These are phyloP conservation scores for Malus orientalis DNA, from an alignment of 306 rosid species.

Conservation along the genomic window DNA sequence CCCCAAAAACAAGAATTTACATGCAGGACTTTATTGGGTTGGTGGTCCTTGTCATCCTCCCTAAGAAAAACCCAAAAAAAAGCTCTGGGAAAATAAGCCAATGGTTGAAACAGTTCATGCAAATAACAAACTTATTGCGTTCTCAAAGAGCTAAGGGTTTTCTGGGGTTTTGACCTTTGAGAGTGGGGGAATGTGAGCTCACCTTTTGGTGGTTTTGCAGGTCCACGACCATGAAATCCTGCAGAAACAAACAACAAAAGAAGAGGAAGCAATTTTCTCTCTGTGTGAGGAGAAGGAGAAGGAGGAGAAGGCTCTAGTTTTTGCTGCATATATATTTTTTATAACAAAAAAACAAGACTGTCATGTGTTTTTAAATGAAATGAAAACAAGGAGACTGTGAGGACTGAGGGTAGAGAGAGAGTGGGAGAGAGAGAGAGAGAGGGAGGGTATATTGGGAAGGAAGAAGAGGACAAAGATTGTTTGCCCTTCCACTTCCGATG, in stretches of 20 bases:
- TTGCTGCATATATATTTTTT: conserved; percentile 12
- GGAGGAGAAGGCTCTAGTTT: conserved; percentile 13
- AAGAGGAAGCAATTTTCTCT: conserved; percentile 37
- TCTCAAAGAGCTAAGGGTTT: conserved; percentile 7
- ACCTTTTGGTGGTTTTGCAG: conserved; percentile 35
- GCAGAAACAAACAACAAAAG: conserved; percentile 30
- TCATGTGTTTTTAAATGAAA: neutral
- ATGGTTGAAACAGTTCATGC: neutral
- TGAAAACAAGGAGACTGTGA: conserved; percentile 7
- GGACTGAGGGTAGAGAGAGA: neutral
- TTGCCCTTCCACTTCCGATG: rapidly evolving
- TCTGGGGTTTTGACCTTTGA: conserved; percentile 20
- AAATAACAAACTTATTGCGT: conserved; percentile 10
- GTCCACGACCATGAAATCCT: conserved; percentile 17
- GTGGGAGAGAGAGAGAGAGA: neutral
- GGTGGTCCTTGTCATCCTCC: neutral
- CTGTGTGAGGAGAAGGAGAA: neutral
- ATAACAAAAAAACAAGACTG: neutral
- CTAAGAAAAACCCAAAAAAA: neutral
- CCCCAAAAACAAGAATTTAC: neutral
- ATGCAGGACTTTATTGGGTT: neutral
- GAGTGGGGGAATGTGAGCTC: conserved; percentile 38
- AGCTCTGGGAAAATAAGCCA: neutral
- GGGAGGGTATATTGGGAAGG: conserved; percentile 19
- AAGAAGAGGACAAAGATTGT: neutral